Evolutionary conservation across 2,329 filamentous ascomycete genomes (phyloP).

Genomic region (Talaromyces albobiverticillius): DNA sequence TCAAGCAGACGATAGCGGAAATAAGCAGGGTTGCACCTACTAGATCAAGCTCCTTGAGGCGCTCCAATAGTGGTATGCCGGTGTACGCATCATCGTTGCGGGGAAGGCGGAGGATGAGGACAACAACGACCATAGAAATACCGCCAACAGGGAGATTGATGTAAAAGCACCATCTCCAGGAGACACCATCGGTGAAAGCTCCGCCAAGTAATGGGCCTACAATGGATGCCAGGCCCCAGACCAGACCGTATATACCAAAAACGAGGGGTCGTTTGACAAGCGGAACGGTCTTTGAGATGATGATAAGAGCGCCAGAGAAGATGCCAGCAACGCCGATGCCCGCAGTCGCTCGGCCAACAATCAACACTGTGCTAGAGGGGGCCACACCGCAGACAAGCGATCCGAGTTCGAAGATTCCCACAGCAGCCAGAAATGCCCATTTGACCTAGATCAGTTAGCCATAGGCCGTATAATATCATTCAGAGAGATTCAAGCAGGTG

Average conservation of each 20-base stretch:
- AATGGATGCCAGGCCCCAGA: constrained; percentile 43
- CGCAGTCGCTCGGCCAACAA: constrained; percentile 41
- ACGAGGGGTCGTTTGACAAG: constrained; percentile 39
- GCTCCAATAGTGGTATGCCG: not conserved
- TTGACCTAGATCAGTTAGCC: constrained; percentile 29
- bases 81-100: not conserved
- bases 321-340: constrained; percentile 38
- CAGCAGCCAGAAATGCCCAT: constrained; percentile 37
- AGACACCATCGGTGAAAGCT: constrained; percentile 34
- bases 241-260: constrained; percentile 39
- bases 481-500: not conserved
- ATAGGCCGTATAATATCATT: no score
- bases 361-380: constrained; percentile 35
- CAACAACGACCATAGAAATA: constrained; percentile 10
- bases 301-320: constrained; percentile 38
- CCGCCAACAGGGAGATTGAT: constrained; percentile 53
- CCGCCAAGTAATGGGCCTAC: constrained; percentile 42
- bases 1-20: constrained; percentile 36
- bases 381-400: constrained; percentile 38
- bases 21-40: constrained; percentile 41
- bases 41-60: constrained; percentile 39
- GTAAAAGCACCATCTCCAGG: constrained; percentile 52
- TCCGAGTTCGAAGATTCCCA: constrained; percentile 43
- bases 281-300: constrained; percentile 40
- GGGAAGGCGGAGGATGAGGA: not conserved